Evolutionary conservation across 2,329 filamentous ascomycete genomes (phyloP).

Genomic region (Exophiala lecanii-corni): DNA sequence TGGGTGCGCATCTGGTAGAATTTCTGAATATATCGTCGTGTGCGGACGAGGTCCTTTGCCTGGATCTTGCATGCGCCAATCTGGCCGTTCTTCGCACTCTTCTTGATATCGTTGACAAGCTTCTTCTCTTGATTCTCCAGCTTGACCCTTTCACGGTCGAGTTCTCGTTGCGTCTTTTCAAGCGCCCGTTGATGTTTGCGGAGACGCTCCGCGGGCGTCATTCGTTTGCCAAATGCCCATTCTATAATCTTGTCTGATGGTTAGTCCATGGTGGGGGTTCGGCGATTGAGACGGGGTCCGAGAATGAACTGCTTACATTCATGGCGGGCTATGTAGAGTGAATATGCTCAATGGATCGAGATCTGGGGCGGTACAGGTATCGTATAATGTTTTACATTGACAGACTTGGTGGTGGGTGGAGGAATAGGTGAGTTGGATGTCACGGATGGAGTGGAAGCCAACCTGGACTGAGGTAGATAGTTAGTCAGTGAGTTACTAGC

Average conservation of each 20-base stretch:
- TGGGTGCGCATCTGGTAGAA: conserved; percentile 98
- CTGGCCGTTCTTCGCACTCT: conserved; percentile 95
- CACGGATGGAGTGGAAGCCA: too few species aligned
- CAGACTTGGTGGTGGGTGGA: too few species aligned
- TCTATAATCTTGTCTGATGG: conserved; percentile 70
- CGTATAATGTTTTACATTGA: too few species aligned
- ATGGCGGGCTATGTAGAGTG: conserved; percentile 31
- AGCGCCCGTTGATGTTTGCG: conserved; percentile 84
- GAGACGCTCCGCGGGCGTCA: conserved; percentile 73
- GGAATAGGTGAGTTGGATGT: too few species aligned
- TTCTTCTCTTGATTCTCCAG: conserved; percentile 99
- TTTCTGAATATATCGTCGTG: conserved; percentile 84
- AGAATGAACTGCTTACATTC: conserved; percentile 35
- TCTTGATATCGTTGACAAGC: conserved; percentile 91
- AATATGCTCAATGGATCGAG: too few species aligned
- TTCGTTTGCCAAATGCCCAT: conserved; percentile 99
- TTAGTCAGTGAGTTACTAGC: too few species aligned
- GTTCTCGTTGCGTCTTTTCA: conserved; percentile 93
- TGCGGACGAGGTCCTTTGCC: conserved; percentile 92
- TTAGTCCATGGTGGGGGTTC: conserved; percentile 19
- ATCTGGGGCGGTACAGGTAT: too few species aligned
- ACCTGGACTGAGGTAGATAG: too few species aligned
- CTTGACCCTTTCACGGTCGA: conserved; percentile 91
- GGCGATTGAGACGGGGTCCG: not conserved
- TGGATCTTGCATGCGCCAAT: conserved; percentile 99